Evolutionary conservation across 2,329 filamentous ascomycete species (phyloP), one percentile per base, ranked within the genome.

Genomic region (Exophiala phaeomuriformis): DNA sequence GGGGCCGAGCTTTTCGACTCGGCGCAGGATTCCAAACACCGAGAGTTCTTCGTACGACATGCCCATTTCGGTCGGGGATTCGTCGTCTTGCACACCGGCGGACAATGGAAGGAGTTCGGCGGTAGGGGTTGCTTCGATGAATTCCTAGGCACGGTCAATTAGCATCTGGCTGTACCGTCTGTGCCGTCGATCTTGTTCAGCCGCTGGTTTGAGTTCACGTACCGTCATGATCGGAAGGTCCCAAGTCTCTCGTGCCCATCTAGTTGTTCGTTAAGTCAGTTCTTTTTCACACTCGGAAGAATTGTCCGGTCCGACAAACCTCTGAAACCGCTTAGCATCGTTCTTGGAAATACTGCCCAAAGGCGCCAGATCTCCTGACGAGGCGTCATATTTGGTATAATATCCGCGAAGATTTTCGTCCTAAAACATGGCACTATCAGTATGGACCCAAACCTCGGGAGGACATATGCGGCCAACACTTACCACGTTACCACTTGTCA

Each of bases 291-390:
- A 19, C 19, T 19, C 19, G 19, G 19, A 19, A 19, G 19, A 19
- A 19, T 19, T 19, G 19, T 19, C 19, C 19, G 19, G 19, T 19
- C 19, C 9, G 10, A 39, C 36, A 39, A 7, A 39, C n/a, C 70
- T 71, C 55, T 89, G 85, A 69, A 90, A 89, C 6, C 77, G 70
- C 66, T 86, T 87, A 1, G 88, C 71, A 61, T 90, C 86, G 1
- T 75, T 80, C 67, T 88, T 89, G 53, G 73, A 76, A 52, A 83
- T 79, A 7, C 69, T 69, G 28, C 75, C 71, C 47, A 85, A 83
- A 2, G 83, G 83, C 61, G 85, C 82, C 65, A 84, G 74, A 59
- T 81, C 78, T 1, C 74, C 78, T 5, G 72, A 77, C 4, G 69
- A 74, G 50, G 72, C 74, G 61, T 87, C 84, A 64, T 87, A 87